phyloP scores from a whole-genome alignment of 2,329 filamentous ascomycete species.

The Hypoxylon sp. region DNA sequence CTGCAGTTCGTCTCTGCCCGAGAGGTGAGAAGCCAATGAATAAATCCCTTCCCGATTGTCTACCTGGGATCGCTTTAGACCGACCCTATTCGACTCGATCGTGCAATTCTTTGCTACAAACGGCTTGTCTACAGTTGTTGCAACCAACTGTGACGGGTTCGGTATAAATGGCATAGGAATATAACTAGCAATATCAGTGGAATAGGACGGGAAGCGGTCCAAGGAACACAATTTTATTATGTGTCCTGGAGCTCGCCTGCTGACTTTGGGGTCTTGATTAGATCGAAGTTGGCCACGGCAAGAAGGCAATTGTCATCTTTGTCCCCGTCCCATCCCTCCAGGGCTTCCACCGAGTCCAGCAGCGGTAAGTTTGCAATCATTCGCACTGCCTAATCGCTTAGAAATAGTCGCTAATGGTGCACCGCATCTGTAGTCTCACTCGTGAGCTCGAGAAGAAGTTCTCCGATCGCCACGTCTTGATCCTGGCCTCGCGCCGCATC shows the following conservation, averaged over 20 bases:
- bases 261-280: constrained; percentile 77
- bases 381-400: neutral
- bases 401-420: constrained; percentile 43
- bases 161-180: constrained; percentile 41
- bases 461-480: constrained; percentile 99
- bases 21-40: constrained; percentile 82
- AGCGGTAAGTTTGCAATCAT: constrained; percentile 79
- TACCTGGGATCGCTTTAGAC: constrained; percentile 44
- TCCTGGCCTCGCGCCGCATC: constrained; percentile 99
- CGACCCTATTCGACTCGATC: constrained; percentile 48
- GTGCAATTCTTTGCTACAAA: constrained; percentile 41
- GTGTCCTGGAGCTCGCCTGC: constrained; percentile 80
- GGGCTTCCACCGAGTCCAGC: constrained; percentile 99
- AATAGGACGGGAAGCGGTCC: constrained; percentile 83
- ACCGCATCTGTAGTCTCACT: constrained; percentile 79
- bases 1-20: constrained; percentile 99
- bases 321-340: constrained; percentile 98
- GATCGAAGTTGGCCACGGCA: constrained; percentile 99
- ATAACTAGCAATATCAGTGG: constrained; percentile 58
- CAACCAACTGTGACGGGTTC: constrained; percentile 34
- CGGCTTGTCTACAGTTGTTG: constrained; percentile 41
- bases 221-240: constrained; percentile 63
- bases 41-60: constrained; percentile 32
- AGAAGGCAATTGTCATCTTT: constrained; percentile 99
- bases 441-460: constrained; percentile 99